phyloP scores from a whole-genome alignment of 352 stramenopile genomes.

The Pythium sukuiense region DNA sequence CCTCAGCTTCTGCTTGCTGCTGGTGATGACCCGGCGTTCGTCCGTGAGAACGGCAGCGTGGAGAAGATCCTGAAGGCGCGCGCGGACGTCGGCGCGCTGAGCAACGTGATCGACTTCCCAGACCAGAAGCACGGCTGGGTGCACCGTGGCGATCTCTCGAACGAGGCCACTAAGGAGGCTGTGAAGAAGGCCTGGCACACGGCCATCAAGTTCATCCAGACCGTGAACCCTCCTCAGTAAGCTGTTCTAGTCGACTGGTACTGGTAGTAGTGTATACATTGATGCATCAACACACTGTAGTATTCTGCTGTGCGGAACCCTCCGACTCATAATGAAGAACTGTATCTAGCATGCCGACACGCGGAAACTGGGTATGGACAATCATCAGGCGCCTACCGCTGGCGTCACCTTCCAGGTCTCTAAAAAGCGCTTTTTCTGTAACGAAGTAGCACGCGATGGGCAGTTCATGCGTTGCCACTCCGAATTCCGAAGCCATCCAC shows the following conservation, averaged over 20 bases:
- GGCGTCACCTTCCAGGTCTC: too few species aligned
- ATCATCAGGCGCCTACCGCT: too few species aligned
- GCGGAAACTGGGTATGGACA: too few species aligned
- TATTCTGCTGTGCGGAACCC: too few species aligned
- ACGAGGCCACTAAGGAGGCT: constrained; percentile 56
- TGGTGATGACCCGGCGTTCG: constrained; percentile 68
- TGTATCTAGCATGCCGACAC: neutral
- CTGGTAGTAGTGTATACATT: too few species aligned
- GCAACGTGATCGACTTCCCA: constrained; percentile 66
- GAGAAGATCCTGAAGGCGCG: constrained; percentile 62
- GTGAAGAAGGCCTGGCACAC: constrained; percentile 53
- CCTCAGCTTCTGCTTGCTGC: constrained; percentile 69
- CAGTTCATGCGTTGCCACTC: neutral
- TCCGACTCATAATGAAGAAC: too few species aligned
- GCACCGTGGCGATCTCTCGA: constrained; percentile 74
- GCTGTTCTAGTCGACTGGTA: too few species aligned
- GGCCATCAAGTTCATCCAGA: constrained; percentile 51
- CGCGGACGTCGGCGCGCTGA: constrained; percentile 34
- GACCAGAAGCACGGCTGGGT: constrained; percentile 83
- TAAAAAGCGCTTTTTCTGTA: constrained; percentile 4
- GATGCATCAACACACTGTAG: too few species aligned
- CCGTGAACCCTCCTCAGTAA: constrained; percentile 31
- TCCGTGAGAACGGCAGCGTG: constrained; percentile 69
- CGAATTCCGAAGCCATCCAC: constrained; percentile 1
- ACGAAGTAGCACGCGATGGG: too few species aligned